Evolutionary conservation across 345 rosid species (phyloP).

Genomic region (Boechera retrofracta): DNA sequence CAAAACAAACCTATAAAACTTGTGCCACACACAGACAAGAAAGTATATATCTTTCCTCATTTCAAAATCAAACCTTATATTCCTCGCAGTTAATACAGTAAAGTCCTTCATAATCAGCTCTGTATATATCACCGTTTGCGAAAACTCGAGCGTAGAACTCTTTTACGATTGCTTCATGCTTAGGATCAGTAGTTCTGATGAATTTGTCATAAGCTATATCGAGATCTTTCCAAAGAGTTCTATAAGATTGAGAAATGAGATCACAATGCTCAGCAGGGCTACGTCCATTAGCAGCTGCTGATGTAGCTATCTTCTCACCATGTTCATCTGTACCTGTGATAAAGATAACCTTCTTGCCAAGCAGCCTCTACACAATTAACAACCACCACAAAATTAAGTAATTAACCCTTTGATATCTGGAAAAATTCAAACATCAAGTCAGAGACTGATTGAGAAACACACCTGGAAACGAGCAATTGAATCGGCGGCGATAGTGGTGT

Average conservation of each 20-base stretch:
- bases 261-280: conserved; percentile 86
- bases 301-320: conserved; percentile 91
- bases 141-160: conserved; percentile 83
- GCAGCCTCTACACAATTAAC: conserved; percentile 67
- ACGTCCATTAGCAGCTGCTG: conserved; percentile 73
- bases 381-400: not conserved
- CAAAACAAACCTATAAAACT: conserved; percentile 21
- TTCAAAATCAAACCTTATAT: conserved; percentile 66
- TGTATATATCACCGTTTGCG: conserved; percentile 86
- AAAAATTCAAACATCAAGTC: conserved; percentile 22
- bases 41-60: not conserved
- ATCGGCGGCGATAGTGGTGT: conserved; percentile 96
- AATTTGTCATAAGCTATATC: conserved; percentile 81
- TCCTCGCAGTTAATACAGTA: conserved; percentile 98
- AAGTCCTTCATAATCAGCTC: conserved; percentile 89
- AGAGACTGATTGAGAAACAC: conserved; percentile 7
- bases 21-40: conserved; percentile 21
- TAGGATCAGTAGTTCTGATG: conserved; percentile 91
- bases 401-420: not conserved
- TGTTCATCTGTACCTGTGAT: conserved; percentile 95
- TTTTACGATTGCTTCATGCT: conserved; percentile 85
- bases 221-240: conserved; percentile 79
- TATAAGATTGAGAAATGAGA: conserved; percentile 76
- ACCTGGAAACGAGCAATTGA: conserved; percentile 97
- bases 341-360: conserved; percentile 79